Percentiles rank a stretch among this genome's conserved stretches.
Conservation (phyloP, 306 rosid species). For the Medicago lupulina region DNA sequence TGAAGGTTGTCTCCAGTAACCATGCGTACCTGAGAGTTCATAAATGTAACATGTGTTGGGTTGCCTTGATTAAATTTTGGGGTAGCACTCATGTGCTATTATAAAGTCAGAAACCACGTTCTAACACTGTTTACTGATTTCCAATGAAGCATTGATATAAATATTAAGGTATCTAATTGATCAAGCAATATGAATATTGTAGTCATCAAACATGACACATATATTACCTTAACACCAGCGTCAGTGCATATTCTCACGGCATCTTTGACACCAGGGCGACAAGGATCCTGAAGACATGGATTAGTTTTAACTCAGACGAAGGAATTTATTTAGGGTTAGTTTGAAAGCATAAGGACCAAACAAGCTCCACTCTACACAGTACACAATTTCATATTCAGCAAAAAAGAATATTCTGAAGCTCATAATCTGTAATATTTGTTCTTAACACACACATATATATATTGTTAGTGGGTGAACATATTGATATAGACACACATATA, state of each 20-base stretch:
- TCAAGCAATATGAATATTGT: conserved; percentile 23
- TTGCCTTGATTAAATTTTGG: conserved; percentile 38
- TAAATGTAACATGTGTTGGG: conserved; percentile 38
- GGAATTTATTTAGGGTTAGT: conserved; percentile 18
- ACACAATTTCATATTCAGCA: neutral
- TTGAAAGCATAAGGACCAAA: conserved; percentile 21
- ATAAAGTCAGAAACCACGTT: conserved; percentile 34
- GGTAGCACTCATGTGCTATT: conserved; percentile 20
- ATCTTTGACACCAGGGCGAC: conserved; percentile 80
- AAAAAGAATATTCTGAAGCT: conserved; percentile 25
- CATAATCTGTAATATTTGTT: conserved; percentile 29
- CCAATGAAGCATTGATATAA: conserved; percentile 11
- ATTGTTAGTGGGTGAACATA: neutral
- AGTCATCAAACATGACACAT: conserved; percentile 32
- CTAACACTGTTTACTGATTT: conserved; percentile 11
- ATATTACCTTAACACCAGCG: conserved; percentile 93
- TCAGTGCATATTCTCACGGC: conserved; percentile 76
- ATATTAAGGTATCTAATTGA: conserved; percentile 33
- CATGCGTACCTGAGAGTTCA: conserved; percentile 82
- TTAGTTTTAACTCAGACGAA: conserved; percentile 35
- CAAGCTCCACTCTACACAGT: conserved; percentile 22
- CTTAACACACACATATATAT: too few species aligned
- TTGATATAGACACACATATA: neutral
- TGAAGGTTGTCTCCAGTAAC: conserved; percentile 97
- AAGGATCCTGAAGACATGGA: conserved; percentile 75